phyloP scores from a whole-genome alignment of 495 filamentous ascomycete genomes.

The Penicillium fimorum region DNA sequence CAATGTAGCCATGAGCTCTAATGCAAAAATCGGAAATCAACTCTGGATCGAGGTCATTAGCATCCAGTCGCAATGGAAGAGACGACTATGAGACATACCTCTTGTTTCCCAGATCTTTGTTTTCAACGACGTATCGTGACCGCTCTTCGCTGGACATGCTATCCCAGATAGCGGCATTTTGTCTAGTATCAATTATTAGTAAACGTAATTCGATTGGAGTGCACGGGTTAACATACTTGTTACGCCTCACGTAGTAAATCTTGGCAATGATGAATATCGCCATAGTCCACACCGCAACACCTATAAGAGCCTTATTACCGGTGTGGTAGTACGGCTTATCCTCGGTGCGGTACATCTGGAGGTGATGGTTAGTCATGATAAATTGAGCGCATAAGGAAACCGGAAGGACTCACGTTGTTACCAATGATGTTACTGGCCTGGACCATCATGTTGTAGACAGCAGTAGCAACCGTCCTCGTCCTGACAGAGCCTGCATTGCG shows the following conservation, averaged over 20 bases:
- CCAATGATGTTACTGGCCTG: conserved; percentile 62
- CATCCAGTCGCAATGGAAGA: background rate
- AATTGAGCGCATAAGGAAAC: background rate
- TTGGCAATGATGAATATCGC: conserved; percentile 55
- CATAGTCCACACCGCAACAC: conserved; percentile 51
- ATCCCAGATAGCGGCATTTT: conserved; percentile 51
- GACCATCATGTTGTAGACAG: conserved; percentile 74
- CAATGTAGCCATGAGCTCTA: conserved; percentile 22
- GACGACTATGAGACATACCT: conserved; percentile 35
- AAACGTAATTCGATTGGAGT: background rate
- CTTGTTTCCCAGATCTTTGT: conserved; percentile 69
- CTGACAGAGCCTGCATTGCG: conserved; percentile 67
- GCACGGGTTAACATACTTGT: conserved; percentile 40
- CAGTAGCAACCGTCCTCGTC: conserved; percentile 61
- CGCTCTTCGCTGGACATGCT: conserved; percentile 61
- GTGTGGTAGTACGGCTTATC: conserved; percentile 66
- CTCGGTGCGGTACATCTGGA: conserved; percentile 59
- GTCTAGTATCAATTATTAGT: conserved; percentile 16
- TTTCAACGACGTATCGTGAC: conserved; percentile 61
- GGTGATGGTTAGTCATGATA: background rate
- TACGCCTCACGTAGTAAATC: conserved; percentile 62
- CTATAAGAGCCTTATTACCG: conserved; percentile 65
- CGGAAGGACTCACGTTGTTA: conserved; percentile 51
- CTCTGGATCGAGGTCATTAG: conserved; percentile 26
- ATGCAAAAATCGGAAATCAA: conserved; percentile 55